Conservation (phyloP, 331 rosid genomes). For the Stylosanthes scabra region DNA sequence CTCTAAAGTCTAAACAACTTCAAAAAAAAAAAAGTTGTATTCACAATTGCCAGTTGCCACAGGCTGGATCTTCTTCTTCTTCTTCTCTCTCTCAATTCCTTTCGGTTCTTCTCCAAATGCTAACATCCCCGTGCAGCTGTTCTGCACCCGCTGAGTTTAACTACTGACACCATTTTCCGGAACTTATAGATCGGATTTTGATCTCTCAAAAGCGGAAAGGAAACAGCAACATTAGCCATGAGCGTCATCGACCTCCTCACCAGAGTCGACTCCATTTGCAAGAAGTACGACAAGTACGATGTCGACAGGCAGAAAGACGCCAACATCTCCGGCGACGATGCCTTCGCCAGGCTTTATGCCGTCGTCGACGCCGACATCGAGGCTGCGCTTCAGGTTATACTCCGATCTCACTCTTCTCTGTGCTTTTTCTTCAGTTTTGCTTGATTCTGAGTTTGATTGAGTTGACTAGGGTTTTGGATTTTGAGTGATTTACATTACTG, state of each 20-base stretch:
- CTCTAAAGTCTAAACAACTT: background rate
- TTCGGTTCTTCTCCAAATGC: background rate
- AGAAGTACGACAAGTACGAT: conserved; percentile 91
- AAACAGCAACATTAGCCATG: conserved; percentile 52
- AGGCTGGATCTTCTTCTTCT: conserved; percentile 1
- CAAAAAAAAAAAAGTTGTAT: background rate
- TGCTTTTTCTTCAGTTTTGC: conserved; percentile 10
- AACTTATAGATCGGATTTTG: background rate
- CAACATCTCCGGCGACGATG: conserved; percentile 92
- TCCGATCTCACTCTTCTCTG: conserved; percentile 12
- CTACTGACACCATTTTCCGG: background rate
- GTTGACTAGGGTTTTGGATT: background rate
- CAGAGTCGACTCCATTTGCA: conserved; percentile 94
- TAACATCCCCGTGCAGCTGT: conserved; percentile 2
- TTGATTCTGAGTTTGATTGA: conserved; percentile 7
- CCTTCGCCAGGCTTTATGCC: conserved; percentile 89
- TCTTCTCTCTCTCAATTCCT: background rate
- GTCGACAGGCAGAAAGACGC: conserved; percentile 76
- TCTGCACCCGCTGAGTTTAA: background rate
- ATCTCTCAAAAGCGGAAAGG: background rate
- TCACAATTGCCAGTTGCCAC: conserved; percentile 7
- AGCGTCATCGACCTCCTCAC: conserved; percentile 95
- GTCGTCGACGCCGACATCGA: conserved; percentile 80
- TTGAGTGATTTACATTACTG: background rate
- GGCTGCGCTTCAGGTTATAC: conserved; percentile 67